Evolutionary conservation across 352 stramenopile species (phyloP), one percentile per base, ranked within the genome.

Genomic region (Phytophthora sojae): DNA sequence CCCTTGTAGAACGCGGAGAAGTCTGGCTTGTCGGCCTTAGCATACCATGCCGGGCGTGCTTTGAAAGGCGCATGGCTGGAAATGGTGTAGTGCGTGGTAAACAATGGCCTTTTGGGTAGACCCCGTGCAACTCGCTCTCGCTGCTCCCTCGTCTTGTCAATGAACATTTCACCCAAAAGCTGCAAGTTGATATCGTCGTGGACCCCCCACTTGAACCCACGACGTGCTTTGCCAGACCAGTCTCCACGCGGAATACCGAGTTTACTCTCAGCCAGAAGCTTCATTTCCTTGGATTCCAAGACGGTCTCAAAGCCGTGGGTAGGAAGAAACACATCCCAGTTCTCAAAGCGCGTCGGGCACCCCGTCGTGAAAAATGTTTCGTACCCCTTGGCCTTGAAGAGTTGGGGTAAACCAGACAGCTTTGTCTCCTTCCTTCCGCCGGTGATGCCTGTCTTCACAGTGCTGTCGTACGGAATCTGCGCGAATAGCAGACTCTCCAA

Each of bases 61-160:
- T 56, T 54, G 32, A 61, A 79, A 75, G 57, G 76, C 57, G 30
- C 69, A 59, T 90, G 82, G 37, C 77, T 88, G 8, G 77, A 86
- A 67, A 90, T 90, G 19, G 79, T 86, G 68, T 86, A 90, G 59
- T 86, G 78, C n/a, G 79, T 90, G 29, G 80, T 57, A 53, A 87
- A 88, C 26, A 84, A 70, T 12, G 82, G 77, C 32, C 71, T 67
- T 58, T 83, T 85, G 0, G 63, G 35, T 7, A 78, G 32, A 0
- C 68, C 69, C 0, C 32, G 54, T 4, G 37, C 37, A 19, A 75
- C 29, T 4, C 74, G 73, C 23, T 71, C 42, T 0, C 30, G 55
- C 45, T 89, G 81, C n/a, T 72, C 56, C 42, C 55, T 67, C 5
- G 69, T 77, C 57, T 84, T 82, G 56, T 85, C 82, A 5, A 76